Evolutionary conservation across 345 rosid species (phyloP).

Genomic region (Lenwebbia sp.): DNA sequence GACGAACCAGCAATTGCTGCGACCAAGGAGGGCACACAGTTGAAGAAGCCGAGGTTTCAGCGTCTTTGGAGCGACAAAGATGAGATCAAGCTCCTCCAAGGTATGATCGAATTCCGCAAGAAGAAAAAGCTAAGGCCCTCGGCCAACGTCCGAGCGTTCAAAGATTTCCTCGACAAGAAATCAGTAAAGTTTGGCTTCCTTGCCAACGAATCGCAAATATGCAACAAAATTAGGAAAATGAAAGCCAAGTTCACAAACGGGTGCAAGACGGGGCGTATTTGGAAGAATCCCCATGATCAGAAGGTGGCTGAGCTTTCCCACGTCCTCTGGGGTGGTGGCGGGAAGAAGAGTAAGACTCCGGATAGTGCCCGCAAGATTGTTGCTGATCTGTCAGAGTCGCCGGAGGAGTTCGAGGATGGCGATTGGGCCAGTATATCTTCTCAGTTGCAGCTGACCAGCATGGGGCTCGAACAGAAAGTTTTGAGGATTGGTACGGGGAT

Average conservation of each 20-base stretch:
- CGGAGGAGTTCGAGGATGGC: neutral
- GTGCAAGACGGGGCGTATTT: neutral
- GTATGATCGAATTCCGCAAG: neutral
- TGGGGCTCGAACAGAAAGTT: neutral
- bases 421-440: neutral
- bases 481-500: neutral
- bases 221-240: neutral
- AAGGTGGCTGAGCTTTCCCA: neutral
- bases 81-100: neutral
- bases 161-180: neutral
- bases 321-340: neutral
- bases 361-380: neutral
- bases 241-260: neutral
- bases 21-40: neutral
- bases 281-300: neutral
- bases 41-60: neutral
- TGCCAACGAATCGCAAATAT: neutral
- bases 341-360: neutral
- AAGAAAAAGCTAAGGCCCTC: neutral
- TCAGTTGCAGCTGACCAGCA: neutral
- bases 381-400: neutral
- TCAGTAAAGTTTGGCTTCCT: neutral
- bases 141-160: neutral
- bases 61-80: neutral
- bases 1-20: neutral